Evolutionary conservation across 2,329 filamentous ascomycete genomes (phyloP), one percentile per base, ranked within the genome.

Genomic region (Paecilomyces dactylethromorphus): DNA sequence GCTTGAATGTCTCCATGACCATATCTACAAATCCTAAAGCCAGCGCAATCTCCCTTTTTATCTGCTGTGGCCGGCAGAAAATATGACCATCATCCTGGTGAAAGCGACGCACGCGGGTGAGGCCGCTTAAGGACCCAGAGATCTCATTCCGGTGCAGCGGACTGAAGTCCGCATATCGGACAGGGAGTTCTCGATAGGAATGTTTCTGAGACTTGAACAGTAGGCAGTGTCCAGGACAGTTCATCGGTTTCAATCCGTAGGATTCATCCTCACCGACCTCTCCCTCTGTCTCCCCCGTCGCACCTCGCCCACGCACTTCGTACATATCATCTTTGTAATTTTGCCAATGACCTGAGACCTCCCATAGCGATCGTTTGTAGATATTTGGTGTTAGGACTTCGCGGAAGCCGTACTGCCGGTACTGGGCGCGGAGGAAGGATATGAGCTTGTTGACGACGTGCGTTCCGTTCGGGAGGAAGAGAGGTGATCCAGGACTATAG

Each of bases 261-360:
- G 90, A 88, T 63, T 87, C 86, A 62, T 89, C 85, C 61, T 87
- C 84, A 21, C 79, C 81, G 7, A 73, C 63, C 60, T 84, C 79
- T 2, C 72, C 72, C 5, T 75, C 74, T 33, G 62, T 76, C 53
- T 77, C 69, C 3, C 77, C 77, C 22, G 70, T 76, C 33, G 77
- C 75, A n/a, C 79, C 79, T 15, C 81, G 78, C 1, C 80, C 81
- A 22, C 77, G 71, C 53, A 96, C 91, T 57, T 89, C 87, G 74
- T 92, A 96, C 92, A 96, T 96, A 69, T 96, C 91, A 68, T 95
- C 88, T 60, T 90, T 87, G 76, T 95, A 96, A 72, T 95, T 95
- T 58, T 93, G 87, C 81, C 92, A 86, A 65, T 96, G 91, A 1
- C 91, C 91, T 0, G 90, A 94, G 64, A 87, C 87, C 67, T 90